These are phyloP conservation scores for Cicer pinnatifidum DNA, from an alignment of 306 rosid genomes.

Conservation along the genomic window DNA sequence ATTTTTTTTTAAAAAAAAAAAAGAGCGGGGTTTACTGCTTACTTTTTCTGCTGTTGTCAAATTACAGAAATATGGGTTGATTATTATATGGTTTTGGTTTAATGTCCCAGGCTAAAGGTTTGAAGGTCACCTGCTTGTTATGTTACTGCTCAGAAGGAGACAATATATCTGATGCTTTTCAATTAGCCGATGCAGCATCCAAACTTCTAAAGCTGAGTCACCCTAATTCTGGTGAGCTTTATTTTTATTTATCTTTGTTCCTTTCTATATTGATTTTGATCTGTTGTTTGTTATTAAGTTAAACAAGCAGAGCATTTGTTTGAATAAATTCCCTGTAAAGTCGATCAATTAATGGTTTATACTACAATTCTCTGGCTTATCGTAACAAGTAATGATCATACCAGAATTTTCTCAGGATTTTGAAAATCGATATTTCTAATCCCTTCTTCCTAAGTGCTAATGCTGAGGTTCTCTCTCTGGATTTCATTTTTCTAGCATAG, in stretches of 20 bases:
- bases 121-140: conserved; percentile 88
- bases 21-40: neutral
- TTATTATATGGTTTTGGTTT: conserved; percentile 35
- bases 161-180: conserved; percentile 82
- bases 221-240: conserved; percentile 60
- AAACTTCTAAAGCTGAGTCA: conserved; percentile 58
- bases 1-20: neutral
- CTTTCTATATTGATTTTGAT: conserved; percentile 17
- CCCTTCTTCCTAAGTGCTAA: neutral
- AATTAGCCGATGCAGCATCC: conserved; percentile 80
- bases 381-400: conserved; percentile 23
- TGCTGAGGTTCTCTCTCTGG: neutral
- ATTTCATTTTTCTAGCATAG: conserved; percentile 2
- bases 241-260: conserved; percentile 33
- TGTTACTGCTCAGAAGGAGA: conserved; percentile 97
- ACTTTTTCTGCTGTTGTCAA: conserved; percentile 5
- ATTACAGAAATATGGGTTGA: conserved; percentile 25
- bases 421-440: neutral
- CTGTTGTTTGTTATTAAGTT: conserved; percentile 16
- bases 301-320: conserved; percentile 12
- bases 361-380: neutral
- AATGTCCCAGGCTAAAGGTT: conserved; percentile 76
- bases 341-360: neutral
- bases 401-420: conserved; percentile 19
- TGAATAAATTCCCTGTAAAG: conserved; percentile 1